These are phyloP conservation scores for Calonectria naviculata DNA, from an alignment of 2,329 filamentous ascomycete genomes.

Conservation along the genomic window DNA sequence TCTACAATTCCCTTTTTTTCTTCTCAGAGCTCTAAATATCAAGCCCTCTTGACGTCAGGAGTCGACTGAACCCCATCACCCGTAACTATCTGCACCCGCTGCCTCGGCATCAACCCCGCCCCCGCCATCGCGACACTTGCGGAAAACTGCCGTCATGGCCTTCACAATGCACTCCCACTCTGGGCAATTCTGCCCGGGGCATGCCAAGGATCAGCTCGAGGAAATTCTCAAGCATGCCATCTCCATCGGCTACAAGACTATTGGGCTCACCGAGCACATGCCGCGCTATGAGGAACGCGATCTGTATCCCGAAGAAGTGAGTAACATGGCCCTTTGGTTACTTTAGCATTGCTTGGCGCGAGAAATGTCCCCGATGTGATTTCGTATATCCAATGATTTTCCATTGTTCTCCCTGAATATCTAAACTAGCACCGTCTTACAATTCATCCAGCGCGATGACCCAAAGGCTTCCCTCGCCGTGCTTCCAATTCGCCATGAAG, in stretches of 20 bases:
- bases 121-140: background rate
- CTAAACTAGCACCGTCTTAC: slow-evolving; percentile 9
- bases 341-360: background rate
- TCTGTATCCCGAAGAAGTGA: slow-evolving; percentile 91
- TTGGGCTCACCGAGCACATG: slow-evolving; percentile 96
- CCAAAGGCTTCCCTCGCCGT: slow-evolving; percentile 58
- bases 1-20: background rate
- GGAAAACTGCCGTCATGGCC: slow-evolving; percentile 71
- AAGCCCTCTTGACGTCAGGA: background rate
- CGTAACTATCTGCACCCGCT: background rate
- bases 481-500: slow-evolving; percentile 69
- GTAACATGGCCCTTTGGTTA: slow-evolving; percentile 5
- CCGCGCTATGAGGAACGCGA: slow-evolving; percentile 79
- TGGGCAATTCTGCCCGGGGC: slow-evolving; percentile 93
- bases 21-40: background rate
- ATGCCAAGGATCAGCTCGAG: slow-evolving; percentile 88
- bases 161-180: slow-evolving; percentile 99
- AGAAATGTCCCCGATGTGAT: too few relatives aligned
- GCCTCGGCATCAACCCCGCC: background rate
- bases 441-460: slow-evolving; percentile 57
- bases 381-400: background rate
- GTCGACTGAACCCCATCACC: background rate
- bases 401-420: too few relatives aligned
- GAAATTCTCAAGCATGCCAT: slow-evolving; percentile 86
- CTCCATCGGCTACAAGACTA: slow-evolving; percentile 79